Evolutionary conservation across 2,329 filamentous ascomycete species (phyloP), one percentile per base, ranked within the genome.

Genomic region (Calonectria hawksworthii): DNA sequence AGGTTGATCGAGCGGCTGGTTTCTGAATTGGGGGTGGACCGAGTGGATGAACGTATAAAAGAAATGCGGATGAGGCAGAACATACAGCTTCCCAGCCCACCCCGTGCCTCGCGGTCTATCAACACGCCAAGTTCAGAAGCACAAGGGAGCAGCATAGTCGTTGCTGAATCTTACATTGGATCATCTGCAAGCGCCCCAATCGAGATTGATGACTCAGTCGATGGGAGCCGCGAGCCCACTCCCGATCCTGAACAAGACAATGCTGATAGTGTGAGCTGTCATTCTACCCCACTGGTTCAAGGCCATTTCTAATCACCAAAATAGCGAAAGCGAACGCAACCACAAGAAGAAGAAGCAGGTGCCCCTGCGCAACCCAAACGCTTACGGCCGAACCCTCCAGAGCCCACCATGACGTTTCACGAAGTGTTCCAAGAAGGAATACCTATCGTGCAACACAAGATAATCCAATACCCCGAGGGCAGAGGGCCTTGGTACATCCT

Each of bases 351-450:
- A 34, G 6, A 13, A 1, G 3, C 9, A 23, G 34, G 21, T 26
- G 18, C 56, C 4, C 8, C 7, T 7, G n/a, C 23, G 16, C 23
- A 36, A 10, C 23, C 13, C 9, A 63, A 63, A 41, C n/a, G 56
- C 9, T 23, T 16, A 18, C 56, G 36, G 41, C 18, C 14, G n/a
- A 21, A 26, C 10, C 2, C 34, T n/a, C 5, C 18, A 13, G 23
- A 41, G 32, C 14, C 14, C 2, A 28, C 23, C 26, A 63, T 63
- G 26, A 28, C 36, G 8, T 63, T 41, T 41, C 23, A 41, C 7
- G 44, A 78, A 8, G 44, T 78, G 0, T 78, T 61, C 41, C 75
- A 72, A 36, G 14, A 68, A 2, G 77, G 77, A 6, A 52, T 73
- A 0, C 73, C 77, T 1, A 0, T 18, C 0, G 23, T 21, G 1